A percentile compares a stretch with the other conserved stretches of the same genome.
Conservation (phyloP, 495 filamentous ascomycete species). For the Echria macrotheca region DNA sequence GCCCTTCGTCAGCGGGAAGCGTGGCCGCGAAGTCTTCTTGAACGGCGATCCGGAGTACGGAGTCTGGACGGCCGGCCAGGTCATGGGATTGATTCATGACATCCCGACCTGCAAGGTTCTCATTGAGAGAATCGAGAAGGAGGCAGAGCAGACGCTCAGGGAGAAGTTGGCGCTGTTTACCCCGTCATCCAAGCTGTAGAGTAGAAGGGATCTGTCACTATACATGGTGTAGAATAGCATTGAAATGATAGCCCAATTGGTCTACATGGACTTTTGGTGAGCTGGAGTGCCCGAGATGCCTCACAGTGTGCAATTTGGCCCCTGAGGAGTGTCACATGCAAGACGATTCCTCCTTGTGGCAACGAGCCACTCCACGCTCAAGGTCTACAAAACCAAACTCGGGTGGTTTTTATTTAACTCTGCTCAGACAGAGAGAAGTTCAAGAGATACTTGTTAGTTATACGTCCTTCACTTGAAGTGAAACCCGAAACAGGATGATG, state of each 20-base stretch:
- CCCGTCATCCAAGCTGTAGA: conserved; percentile 39
- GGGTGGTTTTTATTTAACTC: no score
- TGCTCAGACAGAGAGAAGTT: no score
- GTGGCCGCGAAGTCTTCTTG: conserved; percentile 83
- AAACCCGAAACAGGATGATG: no score
- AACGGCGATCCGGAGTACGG: conserved; percentile 89
- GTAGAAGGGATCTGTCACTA: not conserved
- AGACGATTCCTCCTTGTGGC: no score
- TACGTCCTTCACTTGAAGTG: no score
- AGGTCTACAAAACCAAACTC: no score
- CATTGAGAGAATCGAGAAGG: conserved; percentile 53
- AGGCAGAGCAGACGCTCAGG: conserved; percentile 51
- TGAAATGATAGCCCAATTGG: not conserved
- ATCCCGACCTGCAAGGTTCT: conserved; percentile 56
- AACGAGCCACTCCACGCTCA: no score
- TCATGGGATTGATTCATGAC: conserved; percentile 62
- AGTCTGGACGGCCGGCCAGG: conserved; percentile 64
- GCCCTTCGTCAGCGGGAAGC: conserved; percentile 84
- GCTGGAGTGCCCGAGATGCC: no score
- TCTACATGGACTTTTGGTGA: not conserved
- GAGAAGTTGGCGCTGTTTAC: conserved; percentile 34
- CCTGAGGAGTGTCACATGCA: no score
- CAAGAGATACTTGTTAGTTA: no score
- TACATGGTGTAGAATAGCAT: not conserved
- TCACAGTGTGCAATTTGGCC: no score